Conservation (phyloP, 2,329 filamentous ascomycete genomes). For the Monosporascus sp. region DNA sequence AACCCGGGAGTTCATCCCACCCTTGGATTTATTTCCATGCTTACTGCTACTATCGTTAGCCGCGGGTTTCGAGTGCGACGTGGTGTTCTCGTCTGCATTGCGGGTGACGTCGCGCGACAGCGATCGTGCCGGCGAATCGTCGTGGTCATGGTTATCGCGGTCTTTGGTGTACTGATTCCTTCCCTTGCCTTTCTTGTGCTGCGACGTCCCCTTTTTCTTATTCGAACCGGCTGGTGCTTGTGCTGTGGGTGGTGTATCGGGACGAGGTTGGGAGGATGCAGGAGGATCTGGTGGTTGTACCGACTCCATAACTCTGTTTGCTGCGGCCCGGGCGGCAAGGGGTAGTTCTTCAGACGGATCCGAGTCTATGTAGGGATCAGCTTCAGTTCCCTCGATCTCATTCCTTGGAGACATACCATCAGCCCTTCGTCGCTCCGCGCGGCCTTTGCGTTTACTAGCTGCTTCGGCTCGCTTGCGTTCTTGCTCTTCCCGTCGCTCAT, state of each 20-base stretch:
- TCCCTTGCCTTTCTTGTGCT: conserved; percentile 63
- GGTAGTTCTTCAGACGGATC: conserved; percentile 66
- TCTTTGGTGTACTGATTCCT: conserved; percentile 82
- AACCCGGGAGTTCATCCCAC: conserved; percentile 59
- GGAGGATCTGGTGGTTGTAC: conserved; percentile 36
- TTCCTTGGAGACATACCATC: conserved; percentile 56
- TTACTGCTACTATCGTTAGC: conserved; percentile 39
- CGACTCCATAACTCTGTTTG: conserved; percentile 27
- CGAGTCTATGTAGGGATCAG: conserved; percentile 52
- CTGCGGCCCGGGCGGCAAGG: conserved; percentile 35
- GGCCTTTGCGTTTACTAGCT: conserved; percentile 72
- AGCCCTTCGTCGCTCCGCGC: conserved; percentile 71
- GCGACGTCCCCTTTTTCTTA: conserved; percentile 56
- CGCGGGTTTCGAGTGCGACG: conserved; percentile 25
- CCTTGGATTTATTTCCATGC: conserved; percentile 46
- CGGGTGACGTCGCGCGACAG: conserved; percentile 41
- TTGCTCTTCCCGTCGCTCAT: conserved; percentile 71
- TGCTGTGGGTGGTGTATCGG: conserved; percentile 41
- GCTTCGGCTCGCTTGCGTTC: conserved; percentile 70
- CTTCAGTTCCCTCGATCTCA: conserved; percentile 24
- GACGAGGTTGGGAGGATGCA: conserved; percentile 38
- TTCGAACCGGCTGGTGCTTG: conserved; percentile 39
- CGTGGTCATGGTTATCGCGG: conserved; percentile 50
- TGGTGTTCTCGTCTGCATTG: conserved; percentile 41
- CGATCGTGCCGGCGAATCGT: conserved; percentile 52